Evolutionary conservation across 2,329 filamentous ascomycete species (phyloP).

Genomic region (Stemphylium beticola): DNA sequence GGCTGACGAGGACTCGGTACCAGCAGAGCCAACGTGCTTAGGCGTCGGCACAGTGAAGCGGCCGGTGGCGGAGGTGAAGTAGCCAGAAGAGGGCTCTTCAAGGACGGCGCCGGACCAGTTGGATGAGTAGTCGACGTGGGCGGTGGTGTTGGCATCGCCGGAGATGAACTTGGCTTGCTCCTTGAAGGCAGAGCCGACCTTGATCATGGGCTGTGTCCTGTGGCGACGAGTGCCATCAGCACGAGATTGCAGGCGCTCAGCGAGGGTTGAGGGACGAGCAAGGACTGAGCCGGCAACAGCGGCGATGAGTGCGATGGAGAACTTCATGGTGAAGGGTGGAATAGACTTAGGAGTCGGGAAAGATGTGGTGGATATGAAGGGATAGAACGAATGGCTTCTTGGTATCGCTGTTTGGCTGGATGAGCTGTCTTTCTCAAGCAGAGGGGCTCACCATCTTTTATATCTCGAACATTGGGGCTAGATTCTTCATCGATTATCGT

Average conservation of each 20-base stretch:
- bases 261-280: slow-evolving; percentile 23
- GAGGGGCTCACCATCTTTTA: background rate
- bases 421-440: background rate
- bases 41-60: slow-evolving; percentile 62
- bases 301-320: slow-evolving; percentile 16
- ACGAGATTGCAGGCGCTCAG: slow-evolving; percentile 22
- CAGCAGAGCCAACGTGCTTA: slow-evolving; percentile 46
- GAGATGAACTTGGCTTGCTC: slow-evolving; percentile 13
- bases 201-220: slow-evolving; percentile 22
- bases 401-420: background rate
- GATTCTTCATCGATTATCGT: background rate
- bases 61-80: slow-evolving; percentile 61
- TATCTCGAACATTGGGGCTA: background rate
- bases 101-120: slow-evolving; percentile 68
- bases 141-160: slow-evolving; percentile 43
- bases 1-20: slow-evolving; percentile 57
- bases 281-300: slow-evolving; percentile 18
- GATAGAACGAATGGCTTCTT: background rate
- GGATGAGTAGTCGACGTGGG: slow-evolving; percentile 57
- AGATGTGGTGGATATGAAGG: background rate
- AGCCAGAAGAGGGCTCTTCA: slow-evolving; percentile 45
- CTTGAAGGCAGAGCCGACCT: slow-evolving; percentile 18
- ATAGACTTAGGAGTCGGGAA: background rate
- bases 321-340: slow-evolving; percentile 16
- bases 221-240: slow-evolving; percentile 21